Evolutionary conservation across 164 flowering plant genomes (phyloP), one percentile per base, ranked within the genome.

Genomic region (Tetracentron sinense): DNA sequence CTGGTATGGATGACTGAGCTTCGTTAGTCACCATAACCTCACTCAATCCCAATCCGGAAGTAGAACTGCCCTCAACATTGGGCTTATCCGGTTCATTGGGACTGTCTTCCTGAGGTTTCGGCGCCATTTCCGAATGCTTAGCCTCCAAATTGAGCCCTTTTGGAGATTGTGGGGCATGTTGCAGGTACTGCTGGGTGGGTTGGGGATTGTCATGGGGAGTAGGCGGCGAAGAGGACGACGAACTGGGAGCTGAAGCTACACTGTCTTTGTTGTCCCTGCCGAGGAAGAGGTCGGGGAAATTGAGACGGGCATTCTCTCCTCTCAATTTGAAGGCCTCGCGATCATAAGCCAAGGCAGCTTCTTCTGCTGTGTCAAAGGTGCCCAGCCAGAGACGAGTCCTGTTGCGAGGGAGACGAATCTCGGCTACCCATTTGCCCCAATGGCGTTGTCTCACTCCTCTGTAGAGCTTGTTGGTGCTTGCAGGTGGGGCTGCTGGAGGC

Each of bases 401-500:
- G 77, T 90, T 83, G 16, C 85, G 81, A 50, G 98, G 97, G 19
- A 90, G 90, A 12, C 98, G 90, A 71, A 90, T 93, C 67, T 94
- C 98, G 4, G 97, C 97, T 6, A 91, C 98, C 98, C 97, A 91
- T 78, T 94, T 91, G 15, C 98, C 97, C 98, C 98, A 93, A 71
- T 90, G 98, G 30, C 98, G 70, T 67, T 93, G 98, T 70, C 97
- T 82, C 26, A 93, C 98, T 55, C 98, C 98, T 63, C 98, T 69
- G 75, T 93, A 93, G 1, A 93, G 89, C 83, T 89, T 93, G 17
- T 89, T 86, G 0, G 88, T 44, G 19, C n/a, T n/a, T n/a, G 80
- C 30, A 0, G 83, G 86, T 60, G 66, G 79, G 6, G 64, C 20
- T 7, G 21, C 27, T 10, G 72, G 70, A 21, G 85, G 85, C 75